Percentiles rank a stretch among this genome's conserved stretches.
These are phyloP conservation scores for Ustilago crameri DNA, from an alignment of 1,284 basidiomycete species.

Conservation along the genomic window DNA sequence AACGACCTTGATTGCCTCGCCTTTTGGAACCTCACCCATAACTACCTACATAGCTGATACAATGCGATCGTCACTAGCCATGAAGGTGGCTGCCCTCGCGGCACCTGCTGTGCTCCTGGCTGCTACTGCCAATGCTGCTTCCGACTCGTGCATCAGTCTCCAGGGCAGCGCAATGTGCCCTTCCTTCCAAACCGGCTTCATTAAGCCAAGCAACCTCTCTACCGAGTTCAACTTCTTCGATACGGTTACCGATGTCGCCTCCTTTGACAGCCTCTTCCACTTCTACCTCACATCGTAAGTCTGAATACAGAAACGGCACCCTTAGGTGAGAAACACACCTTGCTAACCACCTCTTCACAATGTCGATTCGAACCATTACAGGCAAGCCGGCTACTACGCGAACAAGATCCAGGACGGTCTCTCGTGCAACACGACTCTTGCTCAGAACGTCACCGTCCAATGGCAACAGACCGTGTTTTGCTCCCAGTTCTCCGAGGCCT, in stretches of 20 bases:
- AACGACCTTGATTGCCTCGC: background rate
- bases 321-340: background rate
- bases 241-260: conserved; percentile 67
- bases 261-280: conserved; percentile 69
- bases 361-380: background rate
- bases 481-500: conserved; percentile 59
- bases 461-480: conserved; percentile 63
- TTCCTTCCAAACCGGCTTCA: conserved; percentile 57
- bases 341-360: background rate
- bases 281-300: conserved; percentile 67
- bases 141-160: conserved; percentile 54
- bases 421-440: conserved; percentile 55
- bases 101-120: conserved; percentile 35
- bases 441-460: conserved; percentile 57
- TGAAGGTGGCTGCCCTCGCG: conserved; percentile 32
- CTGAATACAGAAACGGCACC: no score
- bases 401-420: conserved; percentile 54
- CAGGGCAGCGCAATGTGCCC: conserved; percentile 54
- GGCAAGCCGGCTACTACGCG: conserved; percentile 62
- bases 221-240: conserved; percentile 67
- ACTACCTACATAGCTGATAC: conserved; percentile 2
- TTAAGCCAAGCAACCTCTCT: conserved; percentile 68
- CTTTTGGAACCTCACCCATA: background rate
- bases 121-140: conserved; percentile 31
- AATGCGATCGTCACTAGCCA: conserved; percentile 40